These are phyloP conservation scores for Ceratocystis destructans DNA, from an alignment of 2,329 filamentous ascomycete genomes.

Conservation along the genomic window DNA sequence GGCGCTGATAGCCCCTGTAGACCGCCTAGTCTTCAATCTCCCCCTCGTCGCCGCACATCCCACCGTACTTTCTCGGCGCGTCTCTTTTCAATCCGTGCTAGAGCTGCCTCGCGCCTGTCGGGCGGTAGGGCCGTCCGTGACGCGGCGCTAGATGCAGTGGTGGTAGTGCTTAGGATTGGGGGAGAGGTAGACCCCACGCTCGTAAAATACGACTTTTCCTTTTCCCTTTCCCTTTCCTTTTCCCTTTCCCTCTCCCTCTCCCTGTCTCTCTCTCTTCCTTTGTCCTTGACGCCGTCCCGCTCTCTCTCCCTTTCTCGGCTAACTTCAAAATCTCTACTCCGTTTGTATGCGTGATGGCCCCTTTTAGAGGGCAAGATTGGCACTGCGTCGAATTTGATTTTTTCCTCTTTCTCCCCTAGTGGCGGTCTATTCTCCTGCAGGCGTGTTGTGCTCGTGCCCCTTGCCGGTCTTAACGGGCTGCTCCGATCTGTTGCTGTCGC, in stretches of 20 bases:
- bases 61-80: conserved; percentile 36
- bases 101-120: conserved; percentile 39
- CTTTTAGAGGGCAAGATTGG: too few species aligned
- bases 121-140: conserved; percentile 31
- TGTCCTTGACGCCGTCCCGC: background rate
- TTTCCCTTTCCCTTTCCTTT: background rate
- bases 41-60: conserved; percentile 31
- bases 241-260: background rate
- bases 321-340: too few species aligned
- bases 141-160: background rate
- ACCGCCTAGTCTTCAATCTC: conserved; percentile 30
- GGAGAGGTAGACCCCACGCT: too few species aligned
- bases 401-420: background rate
- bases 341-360: background rate
- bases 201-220: background rate
- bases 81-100: conserved; percentile 41
- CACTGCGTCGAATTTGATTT: too few species aligned
- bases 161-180: background rate
- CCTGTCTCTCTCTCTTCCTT: background rate
- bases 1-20: too few species aligned
- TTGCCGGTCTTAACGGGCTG: conserved; percentile 9
- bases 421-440: background rate
- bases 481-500: conserved; percentile 10
- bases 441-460: background rate
- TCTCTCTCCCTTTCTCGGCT: background rate